Evolutionary conservation across 2,329 filamentous ascomycete genomes (phyloP).

Genomic region (Alternaria infectoria): DNA sequence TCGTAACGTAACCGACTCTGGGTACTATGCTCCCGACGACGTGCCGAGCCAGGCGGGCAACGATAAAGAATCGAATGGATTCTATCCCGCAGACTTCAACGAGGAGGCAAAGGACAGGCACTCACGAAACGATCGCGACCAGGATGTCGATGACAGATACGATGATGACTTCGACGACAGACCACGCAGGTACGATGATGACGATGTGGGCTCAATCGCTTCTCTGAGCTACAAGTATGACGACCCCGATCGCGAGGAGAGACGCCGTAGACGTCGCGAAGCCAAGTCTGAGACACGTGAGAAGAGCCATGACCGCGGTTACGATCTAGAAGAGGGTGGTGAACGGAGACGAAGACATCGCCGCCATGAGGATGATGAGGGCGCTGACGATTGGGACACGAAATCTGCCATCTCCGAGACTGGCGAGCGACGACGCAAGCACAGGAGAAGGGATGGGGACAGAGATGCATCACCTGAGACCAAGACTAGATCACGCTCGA

Average conservation of each 20-base stretch:
- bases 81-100: conserved; percentile 42
- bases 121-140: conserved; percentile 18
- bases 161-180: conserved; percentile 18
- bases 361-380: conserved; percentile 43
- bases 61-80: conserved; percentile 44
- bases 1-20: conserved; percentile 37
- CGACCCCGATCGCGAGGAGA: conserved; percentile 40
- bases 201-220: conserved; percentile 31
- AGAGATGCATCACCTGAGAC: conserved; percentile 40
- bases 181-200: conserved; percentile 18
- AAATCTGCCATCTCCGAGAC: conserved; percentile 49
- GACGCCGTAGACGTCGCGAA: conserved; percentile 31
- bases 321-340: conserved; percentile 38
- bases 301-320: conserved; percentile 46
- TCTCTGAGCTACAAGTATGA: conserved; percentile 35
- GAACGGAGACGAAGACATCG: conserved; percentile 44
- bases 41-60: conserved; percentile 15
- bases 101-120: conserved; percentile 35
- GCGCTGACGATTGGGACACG: conserved; percentile 49
- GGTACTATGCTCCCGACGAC: conserved; percentile 44
- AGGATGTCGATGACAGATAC: conserved; percentile 16
- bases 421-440: conserved; percentile 43
- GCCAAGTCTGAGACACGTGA: conserved; percentile 31
- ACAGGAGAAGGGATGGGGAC: conserved; percentile 41
- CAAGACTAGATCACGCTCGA: conserved; percentile 33